A percentile compares a stretch with the other conserved stretches of the same genome.
phyloP scores from a whole-genome alignment of 805 yeast genomes.

The Myxozyma udenii region DNA sequence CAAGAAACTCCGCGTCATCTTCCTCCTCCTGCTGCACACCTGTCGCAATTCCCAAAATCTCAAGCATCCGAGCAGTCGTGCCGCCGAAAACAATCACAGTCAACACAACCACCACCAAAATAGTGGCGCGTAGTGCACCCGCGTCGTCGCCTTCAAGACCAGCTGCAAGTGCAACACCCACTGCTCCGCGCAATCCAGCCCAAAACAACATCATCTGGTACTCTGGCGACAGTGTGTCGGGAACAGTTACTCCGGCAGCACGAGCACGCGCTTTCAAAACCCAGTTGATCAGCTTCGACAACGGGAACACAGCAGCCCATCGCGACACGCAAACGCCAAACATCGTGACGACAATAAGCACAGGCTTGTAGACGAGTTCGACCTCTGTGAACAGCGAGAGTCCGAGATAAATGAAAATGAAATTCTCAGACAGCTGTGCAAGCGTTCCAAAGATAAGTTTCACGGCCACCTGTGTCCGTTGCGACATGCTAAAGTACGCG shows the following conservation, averaged over 20 bases:
- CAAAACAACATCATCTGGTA: slow-evolving; percentile 99
- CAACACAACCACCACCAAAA: slow-evolving; percentile 90
- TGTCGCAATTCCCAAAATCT: slow-evolving; percentile 84
- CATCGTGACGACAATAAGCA: slow-evolving; percentile 85
- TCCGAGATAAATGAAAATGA: slow-evolving; percentile 92
- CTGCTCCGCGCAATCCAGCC: slow-evolving; percentile 99
- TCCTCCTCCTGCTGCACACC: slow-evolving; percentile 75
- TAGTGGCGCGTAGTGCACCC: slow-evolving; percentile 85
- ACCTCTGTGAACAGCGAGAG: slow-evolving; percentile 93
- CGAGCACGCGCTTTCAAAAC: slow-evolving; percentile 60
- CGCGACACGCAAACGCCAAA: slow-evolving; percentile 85
- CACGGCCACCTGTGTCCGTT: slow-evolving; percentile 94
- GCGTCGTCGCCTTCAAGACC: slow-evolving; percentile 94
- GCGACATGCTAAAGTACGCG: slow-evolving; percentile 95
- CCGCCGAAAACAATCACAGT: slow-evolving; percentile 98
- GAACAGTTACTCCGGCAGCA: slow-evolving; percentile 39
- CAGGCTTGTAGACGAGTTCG: slow-evolving; percentile 89
- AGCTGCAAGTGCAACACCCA: slow-evolving; percentile 97
- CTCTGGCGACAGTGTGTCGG: slow-evolving; percentile 89
- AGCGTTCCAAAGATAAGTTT: slow-evolving; percentile 90
- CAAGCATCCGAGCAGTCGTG: slow-evolving; percentile 97
- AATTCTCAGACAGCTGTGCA: slow-evolving; percentile 94
- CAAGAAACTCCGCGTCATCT: slow-evolving; percentile 64
- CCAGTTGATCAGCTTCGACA: slow-evolving; percentile 80
- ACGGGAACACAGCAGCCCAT: slow-evolving; percentile 96